phyloP scores from a whole-genome alignment of 108 stramenopile genomes.

The Asterionellopsis glacialis region DNA sequence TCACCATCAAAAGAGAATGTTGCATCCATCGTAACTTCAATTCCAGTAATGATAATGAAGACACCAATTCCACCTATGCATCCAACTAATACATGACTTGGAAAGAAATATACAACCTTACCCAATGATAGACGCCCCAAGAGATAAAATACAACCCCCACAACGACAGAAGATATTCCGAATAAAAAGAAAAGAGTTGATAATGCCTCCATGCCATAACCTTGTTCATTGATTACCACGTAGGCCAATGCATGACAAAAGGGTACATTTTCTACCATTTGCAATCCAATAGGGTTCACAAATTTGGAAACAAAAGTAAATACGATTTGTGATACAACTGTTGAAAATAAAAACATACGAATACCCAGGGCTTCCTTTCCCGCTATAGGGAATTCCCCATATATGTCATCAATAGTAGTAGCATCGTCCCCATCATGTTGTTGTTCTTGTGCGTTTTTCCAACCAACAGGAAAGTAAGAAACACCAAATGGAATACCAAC shows the following conservation, averaged over 20 bases:
- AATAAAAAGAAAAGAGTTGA: slow-evolving; percentile 76
- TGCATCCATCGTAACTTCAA: slow-evolving; percentile 68
- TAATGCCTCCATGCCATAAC: slow-evolving; percentile 59
- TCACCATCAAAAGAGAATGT: slow-evolving; percentile 35
- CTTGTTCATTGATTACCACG: slow-evolving; percentile 55
- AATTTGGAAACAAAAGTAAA: slow-evolving; percentile 66
- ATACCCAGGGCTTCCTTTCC: slow-evolving; percentile 72
- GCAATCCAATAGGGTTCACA: slow-evolving; percentile 61
- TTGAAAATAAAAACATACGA: slow-evolving; percentile 75
- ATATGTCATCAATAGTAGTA: background rate
- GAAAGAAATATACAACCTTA: slow-evolving; percentile 76
- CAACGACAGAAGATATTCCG: slow-evolving; percentile 62
- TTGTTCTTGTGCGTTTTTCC: slow-evolving; percentile 16
- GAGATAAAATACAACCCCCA: slow-evolving; percentile 63
- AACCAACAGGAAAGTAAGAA: slow-evolving; percentile 64
- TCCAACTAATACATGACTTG: slow-evolving; percentile 76
- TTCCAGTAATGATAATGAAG: slow-evolving; percentile 60
- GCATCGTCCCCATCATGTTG: slow-evolving; percentile 3
- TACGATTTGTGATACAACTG: slow-evolving; percentile 61
- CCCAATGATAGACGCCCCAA: slow-evolving; percentile 69
- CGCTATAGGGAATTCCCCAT: slow-evolving; percentile 36
- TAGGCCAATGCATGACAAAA: slow-evolving; percentile 61
- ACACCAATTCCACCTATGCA: slow-evolving; percentile 86
- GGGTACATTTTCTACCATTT: slow-evolving; percentile 88
- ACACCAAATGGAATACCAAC: slow-evolving; percentile 72